Evolutionary conservation across 495 filamentous ascomycete genomes (phyloP), one percentile per base, ranked within the genome.

Genomic region (Xylaria sp.): DNA sequence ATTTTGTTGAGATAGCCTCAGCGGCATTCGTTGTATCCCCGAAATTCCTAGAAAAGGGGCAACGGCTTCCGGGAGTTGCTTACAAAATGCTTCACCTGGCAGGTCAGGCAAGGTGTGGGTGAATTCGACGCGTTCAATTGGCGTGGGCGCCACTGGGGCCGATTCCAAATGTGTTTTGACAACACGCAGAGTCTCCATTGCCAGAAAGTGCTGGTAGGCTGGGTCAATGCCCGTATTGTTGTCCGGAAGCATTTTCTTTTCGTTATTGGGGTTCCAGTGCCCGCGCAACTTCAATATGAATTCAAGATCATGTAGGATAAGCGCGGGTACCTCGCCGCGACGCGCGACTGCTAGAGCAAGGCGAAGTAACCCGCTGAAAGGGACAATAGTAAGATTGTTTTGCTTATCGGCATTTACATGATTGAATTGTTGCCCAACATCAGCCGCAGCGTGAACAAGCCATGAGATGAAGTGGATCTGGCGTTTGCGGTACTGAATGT

Each of bases 21-120:
- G 24, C 11, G 9, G 9, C 12, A 33, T 33, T 37, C 15, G 31
- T 12, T 21, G n/a, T 21, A 5, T 11, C 11, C n/a, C 26, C 33
- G 37, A 26, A 14, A n/a, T 2, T n/a, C 2, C 11, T 17, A 2
- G 19, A 8, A 37, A 8, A 61, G 9, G 55, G 17, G 17, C 2
- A 59, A 29, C 29, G 15, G 5, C 1, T 59, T 57, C 2, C 29
- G 5, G 0, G 33, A 37, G 19, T 43, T 24, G 43, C 58, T 43
- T 43, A 61, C 58, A 67, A 37, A 57, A 67, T 40, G 35, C 48
- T 21, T 67, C 65, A 9, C 37, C 65, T 8, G 21, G n/a, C 15
- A 67, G 29, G 6, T 2, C 14, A 14, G 35, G 50, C 35, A 67
- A 44, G 33, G 14, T 17, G 17, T 67, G 29, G 26, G 26, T 50